phyloP scores from a whole-genome alignment of 1,284 basidiomycete genomes.

The Cryptococcus sp. region DNA sequence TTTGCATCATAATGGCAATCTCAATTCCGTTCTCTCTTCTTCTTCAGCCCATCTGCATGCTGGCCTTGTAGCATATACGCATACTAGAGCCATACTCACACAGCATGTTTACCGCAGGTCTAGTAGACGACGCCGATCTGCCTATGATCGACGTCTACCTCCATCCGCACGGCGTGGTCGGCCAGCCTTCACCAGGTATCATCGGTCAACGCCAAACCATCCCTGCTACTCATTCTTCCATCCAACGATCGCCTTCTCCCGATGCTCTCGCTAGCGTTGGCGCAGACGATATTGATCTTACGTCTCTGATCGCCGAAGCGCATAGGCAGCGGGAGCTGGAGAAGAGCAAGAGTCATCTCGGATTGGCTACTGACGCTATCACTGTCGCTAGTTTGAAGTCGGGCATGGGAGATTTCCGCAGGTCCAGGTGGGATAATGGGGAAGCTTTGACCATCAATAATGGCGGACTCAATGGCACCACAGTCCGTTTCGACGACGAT shows the following conservation, averaged over 20 bases:
- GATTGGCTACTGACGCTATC: not conserved
- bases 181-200: conserved; percentile 13
- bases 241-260: no score
- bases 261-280: not conserved
- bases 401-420: not conserved
- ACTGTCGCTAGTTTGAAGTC: not conserved
- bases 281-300: conserved; percentile 27
- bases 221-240: not conserved
- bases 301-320: conserved; percentile 26
- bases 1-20: no score
- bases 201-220: not conserved
- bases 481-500: conserved; percentile 16
- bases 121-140: conserved; percentile 4
- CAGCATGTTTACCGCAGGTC: conserved; percentile 2
- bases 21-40: no score
- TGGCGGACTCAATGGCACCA: not conserved
- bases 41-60: not conserved
- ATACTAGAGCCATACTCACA: no score
- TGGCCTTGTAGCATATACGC: no score
- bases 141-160: conserved; percentile 8
- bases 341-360: not conserved
- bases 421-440: not conserved
- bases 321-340: conserved; percentile 21
- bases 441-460: not conserved
- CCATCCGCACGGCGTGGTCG: conserved; percentile 28